Percentiles rank a stretch among this genome's conserved stretches.
Evolutionary conservation across 139 green algal genomes (phyloP).

Genomic region (Micromonas pusilla): DNA sequence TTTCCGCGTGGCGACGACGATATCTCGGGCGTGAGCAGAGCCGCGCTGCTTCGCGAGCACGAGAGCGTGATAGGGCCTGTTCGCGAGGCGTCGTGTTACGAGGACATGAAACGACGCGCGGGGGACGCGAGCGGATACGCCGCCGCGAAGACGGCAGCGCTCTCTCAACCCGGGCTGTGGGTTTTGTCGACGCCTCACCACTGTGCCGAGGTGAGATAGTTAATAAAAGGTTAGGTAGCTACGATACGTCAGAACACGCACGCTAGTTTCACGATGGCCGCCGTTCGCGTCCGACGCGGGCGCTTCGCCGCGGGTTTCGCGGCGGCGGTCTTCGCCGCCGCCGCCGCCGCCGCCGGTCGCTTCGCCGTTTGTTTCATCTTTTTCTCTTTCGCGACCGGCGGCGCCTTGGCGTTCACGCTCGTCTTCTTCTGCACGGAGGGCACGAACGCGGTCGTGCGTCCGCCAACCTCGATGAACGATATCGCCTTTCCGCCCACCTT

Average conservation of each 20-base stretch:
- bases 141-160: background rate
- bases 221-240: background rate
- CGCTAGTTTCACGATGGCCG: background rate
- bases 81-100: background rate
- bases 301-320: too few relatives aligned
- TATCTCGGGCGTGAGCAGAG: background rate
- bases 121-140: background rate
- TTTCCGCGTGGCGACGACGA: background rate
- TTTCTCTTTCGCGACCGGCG: background rate
- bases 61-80: background rate
- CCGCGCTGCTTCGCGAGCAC: too few relatives aligned
- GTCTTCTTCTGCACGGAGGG: constrained; percentile 61
- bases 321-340: background rate
- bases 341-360: background rate
- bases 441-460: constrained; percentile 66
- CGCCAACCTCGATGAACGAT: constrained; percentile 59
- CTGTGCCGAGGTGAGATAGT: background rate
- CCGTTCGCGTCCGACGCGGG: background rate
- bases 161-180: background rate
- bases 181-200: background rate
- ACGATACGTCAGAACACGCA: background rate
- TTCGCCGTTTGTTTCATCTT: background rate
- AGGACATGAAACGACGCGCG: background rate
- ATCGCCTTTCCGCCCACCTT: constrained; percentile 41
- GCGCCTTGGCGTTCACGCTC: background rate